Percentiles rank a stretch among this genome's conserved stretches.
Conservation (phyloP, 495 filamentous ascomycete species). For the Penicillium chermesinum region DNA sequence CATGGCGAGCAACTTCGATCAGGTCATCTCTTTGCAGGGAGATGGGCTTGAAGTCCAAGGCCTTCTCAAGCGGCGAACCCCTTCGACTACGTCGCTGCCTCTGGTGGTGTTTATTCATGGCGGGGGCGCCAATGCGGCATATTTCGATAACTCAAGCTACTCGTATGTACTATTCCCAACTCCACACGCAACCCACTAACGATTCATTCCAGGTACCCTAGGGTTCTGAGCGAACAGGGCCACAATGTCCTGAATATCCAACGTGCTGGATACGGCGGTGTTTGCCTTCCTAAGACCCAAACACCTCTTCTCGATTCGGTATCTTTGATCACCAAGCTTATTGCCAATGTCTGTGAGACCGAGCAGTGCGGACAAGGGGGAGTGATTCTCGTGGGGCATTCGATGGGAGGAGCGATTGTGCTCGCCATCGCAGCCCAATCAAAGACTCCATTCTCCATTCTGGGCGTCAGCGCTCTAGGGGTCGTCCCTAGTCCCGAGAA, state of each 20-base stretch:
- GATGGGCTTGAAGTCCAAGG: neutral
- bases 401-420: constrained; percentile 4
- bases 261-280: constrained; percentile 10
- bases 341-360: constrained; percentile 4
- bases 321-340: constrained; percentile 6
- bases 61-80: neutral
- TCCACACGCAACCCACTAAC: neutral
- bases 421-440: constrained; percentile 20
- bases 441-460: constrained; percentile 3
- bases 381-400: constrained; percentile 16
- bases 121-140: constrained; percentile 8
- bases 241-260: constrained; percentile 14
- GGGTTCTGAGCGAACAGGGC: constrained; percentile 6
- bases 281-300: constrained; percentile 4
- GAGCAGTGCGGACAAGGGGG: constrained; percentile 4
- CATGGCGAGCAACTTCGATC: neutral
- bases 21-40: neutral
- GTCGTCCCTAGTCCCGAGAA: neutral
- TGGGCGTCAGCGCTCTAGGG: constrained; percentile 1
- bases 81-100: neutral
- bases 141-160: constrained; percentile 12
- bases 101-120: constrained; percentile 13
- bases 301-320: constrained; percentile 4
- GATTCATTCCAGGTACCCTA: neutral
- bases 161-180: neutral